Conservation (phyloP, 371 early-diverging fungal species). For the Apophysomyces trapeziformis region DNA sequence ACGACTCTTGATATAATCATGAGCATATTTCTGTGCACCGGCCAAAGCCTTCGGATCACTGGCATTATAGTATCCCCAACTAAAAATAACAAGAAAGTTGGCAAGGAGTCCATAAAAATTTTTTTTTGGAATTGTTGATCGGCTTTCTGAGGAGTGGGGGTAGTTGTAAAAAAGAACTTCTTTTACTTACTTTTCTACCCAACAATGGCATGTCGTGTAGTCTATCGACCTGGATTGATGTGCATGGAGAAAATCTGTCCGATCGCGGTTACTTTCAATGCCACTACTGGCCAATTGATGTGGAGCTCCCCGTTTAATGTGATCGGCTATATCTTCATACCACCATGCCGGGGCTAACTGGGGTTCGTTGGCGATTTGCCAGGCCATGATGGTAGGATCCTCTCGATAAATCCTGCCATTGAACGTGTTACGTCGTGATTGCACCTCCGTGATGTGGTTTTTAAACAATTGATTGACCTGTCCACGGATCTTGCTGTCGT, state of each 20-base stretch:
- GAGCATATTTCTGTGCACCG: slow-evolving; percentile 35
- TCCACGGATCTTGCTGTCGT: slow-evolving; percentile 23
- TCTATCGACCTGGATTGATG: slow-evolving; percentile 48
- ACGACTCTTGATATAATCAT: slow-evolving; percentile 30
- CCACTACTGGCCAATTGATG: slow-evolving; percentile 61
- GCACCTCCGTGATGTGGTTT: slow-evolving; percentile 36
- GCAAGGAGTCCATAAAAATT: slow-evolving; percentile 1
- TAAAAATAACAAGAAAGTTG: slow-evolving; percentile 17
- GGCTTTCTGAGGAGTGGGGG: background rate
- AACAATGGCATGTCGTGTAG: slow-evolving; percentile 59
- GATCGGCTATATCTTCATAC: slow-evolving; percentile 48
- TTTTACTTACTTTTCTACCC: slow-evolving; percentile 60
- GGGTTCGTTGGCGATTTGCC: slow-evolving; percentile 55
- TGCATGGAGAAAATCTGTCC: slow-evolving; percentile 51
- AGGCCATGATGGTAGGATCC: slow-evolving; percentile 51
- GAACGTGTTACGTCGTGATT: slow-evolving; percentile 36
- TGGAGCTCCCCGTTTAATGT: slow-evolving; percentile 52
- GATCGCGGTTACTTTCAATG: slow-evolving; percentile 54
- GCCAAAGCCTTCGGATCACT: slow-evolving; percentile 30
- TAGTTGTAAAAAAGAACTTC: background rate
- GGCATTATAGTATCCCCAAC: slow-evolving; percentile 56
- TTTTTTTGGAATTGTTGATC: background rate
- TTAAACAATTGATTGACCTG: slow-evolving; percentile 38
- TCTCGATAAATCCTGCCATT: slow-evolving; percentile 43
- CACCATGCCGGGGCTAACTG: slow-evolving; percentile 47